phyloP scores from a whole-genome alignment of 805 yeast genomes.

The Ogataea ganodermae region DNA sequence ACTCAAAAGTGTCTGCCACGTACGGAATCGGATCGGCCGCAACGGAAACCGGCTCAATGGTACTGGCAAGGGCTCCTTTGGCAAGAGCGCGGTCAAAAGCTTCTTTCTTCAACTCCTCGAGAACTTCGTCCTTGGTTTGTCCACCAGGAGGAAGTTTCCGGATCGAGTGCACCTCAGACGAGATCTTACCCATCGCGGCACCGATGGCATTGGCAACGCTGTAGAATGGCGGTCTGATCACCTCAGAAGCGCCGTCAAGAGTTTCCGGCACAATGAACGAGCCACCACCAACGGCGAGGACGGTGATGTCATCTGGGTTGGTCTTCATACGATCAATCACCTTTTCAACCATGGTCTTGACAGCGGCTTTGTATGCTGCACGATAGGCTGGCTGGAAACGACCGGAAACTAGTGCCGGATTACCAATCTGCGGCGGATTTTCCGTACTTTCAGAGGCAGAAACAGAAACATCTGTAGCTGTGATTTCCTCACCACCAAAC shows the following conservation, averaged over 20 bases:
- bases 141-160: slow-evolving; percentile 20
- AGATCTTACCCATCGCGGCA: slow-evolving; percentile 49
- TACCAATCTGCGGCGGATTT: slow-evolving; percentile 31
- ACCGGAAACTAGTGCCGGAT: slow-evolving; percentile 16
- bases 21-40: slow-evolving; percentile 37
- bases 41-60: slow-evolving; percentile 30
- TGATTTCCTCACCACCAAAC: slow-evolving; percentile 44
- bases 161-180: slow-evolving; percentile 32
- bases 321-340: slow-evolving; percentile 49
- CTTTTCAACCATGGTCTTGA: slow-evolving; percentile 37
- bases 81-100: slow-evolving; percentile 22
- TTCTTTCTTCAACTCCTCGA: slow-evolving; percentile 23
- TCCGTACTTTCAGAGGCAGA: slow-evolving; percentile 34
- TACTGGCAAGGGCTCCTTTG: slow-evolving; percentile 32
- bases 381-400: slow-evolving; percentile 11
- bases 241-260: slow-evolving; percentile 42
- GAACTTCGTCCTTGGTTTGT: slow-evolving; percentile 22
- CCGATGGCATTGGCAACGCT: slow-evolving; percentile 54
- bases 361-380: slow-evolving; percentile 6
- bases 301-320: slow-evolving; percentile 42
- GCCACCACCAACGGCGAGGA: slow-evolving; percentile 52
- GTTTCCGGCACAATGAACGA: slow-evolving; percentile 45
- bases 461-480: slow-evolving; percentile 47
- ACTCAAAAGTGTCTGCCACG: slow-evolving; percentile 37
- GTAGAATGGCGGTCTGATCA: slow-evolving; percentile 43